Conservation (phyloP, 2,329 filamentous ascomycete species). For the Calycina herbarum region DNA sequence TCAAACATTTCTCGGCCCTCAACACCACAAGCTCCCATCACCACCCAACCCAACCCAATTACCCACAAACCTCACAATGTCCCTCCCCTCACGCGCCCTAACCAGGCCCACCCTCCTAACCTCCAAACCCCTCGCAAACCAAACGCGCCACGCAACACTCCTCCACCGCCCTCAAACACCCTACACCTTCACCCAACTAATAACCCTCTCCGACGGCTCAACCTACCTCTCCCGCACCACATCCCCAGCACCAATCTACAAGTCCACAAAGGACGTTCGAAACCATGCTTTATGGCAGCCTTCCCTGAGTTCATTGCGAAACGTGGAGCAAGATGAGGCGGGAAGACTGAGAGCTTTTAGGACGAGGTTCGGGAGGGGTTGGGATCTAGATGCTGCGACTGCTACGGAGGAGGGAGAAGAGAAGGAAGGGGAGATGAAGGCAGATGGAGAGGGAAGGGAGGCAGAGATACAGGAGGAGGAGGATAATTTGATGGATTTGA, state of each 20-base stretch:
- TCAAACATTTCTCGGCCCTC: constrained; percentile 9
- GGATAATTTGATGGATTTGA: constrained; percentile 58
- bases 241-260: constrained; percentile 62
- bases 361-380: constrained; percentile 77
- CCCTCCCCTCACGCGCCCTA: constrained; percentile 25
- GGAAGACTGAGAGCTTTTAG: constrained; percentile 86
- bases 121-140: constrained; percentile 7
- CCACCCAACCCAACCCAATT: constrained; percentile 7
- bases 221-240: constrained; percentile 80
- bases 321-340: constrained; percentile 93
- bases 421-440: constrained; percentile 32
- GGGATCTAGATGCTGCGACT: constrained; percentile 59
- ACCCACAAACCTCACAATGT: not conserved
- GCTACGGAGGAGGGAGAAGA: constrained; percentile 27
- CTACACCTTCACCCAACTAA: constrained; percentile 94
- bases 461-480: constrained; percentile 39
- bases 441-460: constrained; percentile 11
- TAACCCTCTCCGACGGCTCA: constrained; percentile 88
- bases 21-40: not conserved
- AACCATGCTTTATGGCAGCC: constrained; percentile 95
- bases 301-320: constrained; percentile 73
- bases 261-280: constrained; percentile 74
- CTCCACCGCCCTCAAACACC: constrained; percentile 85
- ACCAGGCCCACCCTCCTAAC: constrained; percentile 22
- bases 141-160: constrained; percentile 73